Conservation (phyloP, 1,284 basidiomycete species). For the Puccinia novopanici region DNA sequence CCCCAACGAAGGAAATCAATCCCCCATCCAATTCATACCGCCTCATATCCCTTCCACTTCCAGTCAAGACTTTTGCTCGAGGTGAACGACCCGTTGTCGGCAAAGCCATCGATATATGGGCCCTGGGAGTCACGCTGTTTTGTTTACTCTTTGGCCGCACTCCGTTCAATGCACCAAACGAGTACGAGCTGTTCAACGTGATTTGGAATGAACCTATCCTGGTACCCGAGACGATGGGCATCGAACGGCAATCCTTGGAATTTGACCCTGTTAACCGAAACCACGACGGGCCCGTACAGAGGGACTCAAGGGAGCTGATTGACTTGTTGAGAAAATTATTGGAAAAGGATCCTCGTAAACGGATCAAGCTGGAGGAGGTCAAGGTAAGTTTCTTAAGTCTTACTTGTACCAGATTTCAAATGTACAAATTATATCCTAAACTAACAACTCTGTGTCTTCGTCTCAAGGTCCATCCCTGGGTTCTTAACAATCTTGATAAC, state of each 20-base stretch:
- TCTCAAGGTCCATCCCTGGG: conserved; percentile 67
- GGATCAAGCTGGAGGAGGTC: conserved; percentile 79
- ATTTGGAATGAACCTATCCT: conserved; percentile 79
- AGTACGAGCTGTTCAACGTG: conserved; percentile 79
- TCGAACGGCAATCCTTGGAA: conserved; percentile 69
- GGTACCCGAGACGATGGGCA: conserved; percentile 73
- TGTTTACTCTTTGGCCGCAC: conserved; percentile 85
- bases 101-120: conserved; percentile 98
- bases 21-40: conserved; percentile 6
- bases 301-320: conserved; percentile 68
- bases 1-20: conserved; percentile 17
- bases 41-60: conserved; percentile 37
- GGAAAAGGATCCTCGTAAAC: conserved; percentile 75
- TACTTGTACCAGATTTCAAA: no score
- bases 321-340: conserved; percentile 75
- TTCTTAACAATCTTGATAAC: conserved; percentile 72
- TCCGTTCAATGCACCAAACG: conserved; percentile 70
- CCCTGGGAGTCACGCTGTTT: conserved; percentile 94
- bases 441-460: not conserved
- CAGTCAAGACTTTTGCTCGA: conserved; percentile 30
- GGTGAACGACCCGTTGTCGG: conserved; percentile 72
- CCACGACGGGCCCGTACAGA: conserved; percentile 59
- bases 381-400: conserved; percentile 67
- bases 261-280: conserved; percentile 58
- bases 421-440: no score